Base-by-base conservation (phyloP, 495 filamentous ascomycete species). In the Apodospora peruviana region DNA sequence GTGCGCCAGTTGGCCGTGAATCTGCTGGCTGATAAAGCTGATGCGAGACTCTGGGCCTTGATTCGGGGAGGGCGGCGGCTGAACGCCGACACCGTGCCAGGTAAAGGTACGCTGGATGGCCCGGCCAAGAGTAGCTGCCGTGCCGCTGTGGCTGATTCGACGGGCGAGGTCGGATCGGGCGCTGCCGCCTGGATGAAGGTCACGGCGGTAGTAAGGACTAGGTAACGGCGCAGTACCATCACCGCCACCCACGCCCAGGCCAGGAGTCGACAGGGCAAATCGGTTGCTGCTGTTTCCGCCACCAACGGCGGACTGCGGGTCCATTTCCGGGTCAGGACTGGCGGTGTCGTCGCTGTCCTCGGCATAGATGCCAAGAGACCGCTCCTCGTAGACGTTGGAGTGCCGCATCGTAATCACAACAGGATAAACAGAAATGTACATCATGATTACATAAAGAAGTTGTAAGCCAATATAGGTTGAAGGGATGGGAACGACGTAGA, bases 371-470 rank as follows among this genome's bases (percentile, higher is more conserved):
- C 85, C 85, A 1, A 88, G 72, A 1, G 74, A 76, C 5, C 77
- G 77, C 62, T 90, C 86, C 57, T 85, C 81, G 50, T 84, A 85
- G 4, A 79, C 76, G 53, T 85, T 85, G 20, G 77, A 79, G 23
- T 77, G 72, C 11, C 86, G 75, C 58, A 90, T 79, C 12, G 78
- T 83, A 51, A 90, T 87, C 16, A 85, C 85, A 24, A 88, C 84
- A 0, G 86, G 86, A 53, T 85, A 88, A 14, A 84, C 76, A 18
- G 86, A 83, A 54, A 90, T 86, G 64, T 91, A 95, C 87, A 94
- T 95, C 88, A 93, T 94, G 20, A 91, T 78, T n/a, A 90, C 81
- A 63, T 95, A 95, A 19, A 93, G 71, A 14, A 90, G 76, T 51
- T 90, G 85, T 1, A 94, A 69, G 2, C 82, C 82, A 46, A 89